Evolutionary conservation across 1,284 basidiomycete species (phyloP).

Genomic region (Pseudozyma flocculosa): DNA sequence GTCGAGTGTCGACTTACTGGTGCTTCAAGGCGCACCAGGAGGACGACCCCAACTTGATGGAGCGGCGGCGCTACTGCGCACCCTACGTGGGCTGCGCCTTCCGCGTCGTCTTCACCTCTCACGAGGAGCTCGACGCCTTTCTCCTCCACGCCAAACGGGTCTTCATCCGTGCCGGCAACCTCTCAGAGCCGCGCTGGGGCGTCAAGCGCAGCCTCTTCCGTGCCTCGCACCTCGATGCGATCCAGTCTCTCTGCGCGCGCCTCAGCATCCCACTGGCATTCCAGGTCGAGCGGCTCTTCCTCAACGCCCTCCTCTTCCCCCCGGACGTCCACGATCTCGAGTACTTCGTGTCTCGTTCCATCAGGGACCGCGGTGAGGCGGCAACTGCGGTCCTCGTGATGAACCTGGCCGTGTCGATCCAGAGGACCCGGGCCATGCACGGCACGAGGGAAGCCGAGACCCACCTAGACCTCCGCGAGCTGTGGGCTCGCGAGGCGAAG

Average conservation of each 20-base stretch:
- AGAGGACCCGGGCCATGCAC: conserved; percentile 2
- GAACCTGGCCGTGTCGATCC: conserved; percentile 7
- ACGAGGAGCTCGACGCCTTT: conserved; percentile 18
- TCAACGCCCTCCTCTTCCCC: conserved; percentile 17
- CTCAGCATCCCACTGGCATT: conserved; percentile 15
- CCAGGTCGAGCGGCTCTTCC: conserved; percentile 19
- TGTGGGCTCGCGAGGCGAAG: conserved; percentile 7
- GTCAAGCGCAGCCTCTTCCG: conserved; percentile 14
- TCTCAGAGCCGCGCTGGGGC: conserved; percentile 3
- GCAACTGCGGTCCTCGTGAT: conserved; percentile 14
- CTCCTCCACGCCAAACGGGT: conserved; percentile 13
- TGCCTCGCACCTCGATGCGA: conserved; percentile 9
- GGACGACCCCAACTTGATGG: conserved; percentile 2
- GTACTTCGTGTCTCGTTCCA: conserved; percentile 4
- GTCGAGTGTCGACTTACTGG: conserved; percentile 12
- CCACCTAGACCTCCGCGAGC: conserved; percentile 9
- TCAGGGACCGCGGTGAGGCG: conserved; percentile 6
- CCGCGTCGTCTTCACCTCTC: conserved; percentile 13
- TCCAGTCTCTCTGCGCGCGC: conserved; percentile 6
- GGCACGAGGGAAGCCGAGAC: conserved; percentile 7
- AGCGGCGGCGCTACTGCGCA: conserved; percentile 10
- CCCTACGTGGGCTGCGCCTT: conserved; percentile 11
- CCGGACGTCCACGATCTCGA: conserved; percentile 15
- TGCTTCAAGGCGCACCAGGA: conserved; percentile 7
- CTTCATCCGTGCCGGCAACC: conserved; percentile 18